A percentile compares a stretch with the other conserved stretches of the same genome.
phyloP scores from a whole-genome alignment of 2,329 filamentous ascomycete genomes.

The Aspergillus fumigatus region DNA sequence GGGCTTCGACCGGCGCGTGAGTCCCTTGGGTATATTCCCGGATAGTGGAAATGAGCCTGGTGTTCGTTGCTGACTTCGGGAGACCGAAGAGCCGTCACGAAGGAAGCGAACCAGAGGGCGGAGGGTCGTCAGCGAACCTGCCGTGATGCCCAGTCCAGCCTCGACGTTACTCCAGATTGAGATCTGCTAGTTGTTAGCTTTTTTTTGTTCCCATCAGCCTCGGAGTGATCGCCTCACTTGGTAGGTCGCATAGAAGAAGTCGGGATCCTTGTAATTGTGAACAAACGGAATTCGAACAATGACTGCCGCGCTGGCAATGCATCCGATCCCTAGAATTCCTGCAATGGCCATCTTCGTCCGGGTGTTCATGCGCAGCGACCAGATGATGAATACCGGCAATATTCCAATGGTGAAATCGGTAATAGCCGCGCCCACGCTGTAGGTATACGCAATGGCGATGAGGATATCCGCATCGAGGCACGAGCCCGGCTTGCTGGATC shows the following conservation, averaged over 20 bases:
- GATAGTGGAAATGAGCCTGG: constrained; percentile 17
- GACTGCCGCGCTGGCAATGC: constrained; percentile 33
- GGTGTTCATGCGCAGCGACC: constrained; percentile 50
- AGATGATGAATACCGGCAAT: constrained; percentile 51
- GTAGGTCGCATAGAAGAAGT: constrained; percentile 17
- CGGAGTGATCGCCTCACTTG: constrained; percentile 1
- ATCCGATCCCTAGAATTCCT: constrained; percentile 51
- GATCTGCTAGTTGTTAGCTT: constrained; percentile 40
- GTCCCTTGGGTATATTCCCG: constrained; percentile 7
- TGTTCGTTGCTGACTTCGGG: constrained; percentile 9
- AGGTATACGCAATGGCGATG: constrained; percentile 48
- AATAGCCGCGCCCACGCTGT: constrained; percentile 42
- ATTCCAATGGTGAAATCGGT: constrained; percentile 50
- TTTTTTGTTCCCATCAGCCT: constrained; percentile 22
- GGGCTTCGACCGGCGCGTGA: constrained; percentile 3
- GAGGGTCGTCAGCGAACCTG: constrained; percentile 30
- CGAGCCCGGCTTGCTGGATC: constrained; percentile 25
- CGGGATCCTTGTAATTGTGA: constrained; percentile 6
- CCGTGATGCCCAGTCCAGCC: constrained; percentile 34
- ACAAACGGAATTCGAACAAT: constrained; percentile 19
- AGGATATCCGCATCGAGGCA: constrained; percentile 45
- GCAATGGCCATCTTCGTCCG: constrained; percentile 50
- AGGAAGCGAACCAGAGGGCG: constrained; percentile 41
- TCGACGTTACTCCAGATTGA: constrained; percentile 36
- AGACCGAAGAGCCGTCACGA: constrained; percentile 18